These are phyloP conservation scores for Talaromyces sp. DNA, from an alignment of 2,329 filamentous ascomycete species.

Conservation along the genomic window DNA sequence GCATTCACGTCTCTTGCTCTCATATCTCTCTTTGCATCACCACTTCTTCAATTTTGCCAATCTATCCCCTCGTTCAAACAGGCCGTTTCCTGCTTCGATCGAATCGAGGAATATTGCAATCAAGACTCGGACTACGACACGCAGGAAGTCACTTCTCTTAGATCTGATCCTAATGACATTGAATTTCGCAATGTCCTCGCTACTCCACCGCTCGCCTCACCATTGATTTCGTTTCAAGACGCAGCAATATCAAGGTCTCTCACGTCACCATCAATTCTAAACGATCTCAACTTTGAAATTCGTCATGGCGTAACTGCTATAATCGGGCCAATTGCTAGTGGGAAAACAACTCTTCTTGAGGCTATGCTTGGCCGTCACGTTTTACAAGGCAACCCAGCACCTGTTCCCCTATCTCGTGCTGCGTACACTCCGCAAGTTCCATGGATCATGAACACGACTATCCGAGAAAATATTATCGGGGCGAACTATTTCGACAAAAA, in stretches of 20 bases:
- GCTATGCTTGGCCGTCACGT: not conserved
- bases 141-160: too few species aligned
- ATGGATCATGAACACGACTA: conserved; percentile 24
- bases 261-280: not conserved
- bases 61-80: conserved; percentile 28
- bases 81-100: conserved; percentile 32
- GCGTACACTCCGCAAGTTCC: conserved; percentile 34
- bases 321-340: not conserved
- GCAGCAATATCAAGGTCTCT: not conserved
- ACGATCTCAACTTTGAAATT: not conserved
- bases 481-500: conserved; percentile 19
- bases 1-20: conserved; percentile 21
- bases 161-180: not conserved
- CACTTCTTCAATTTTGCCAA: conserved; percentile 17
- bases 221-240: not conserved
- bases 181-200: not conserved
- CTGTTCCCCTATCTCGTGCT: conserved; percentile 17
- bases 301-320: not conserved
- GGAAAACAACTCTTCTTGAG: not conserved
- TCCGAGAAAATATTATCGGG: conserved; percentile 24
- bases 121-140: not conserved
- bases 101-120: conserved; percentile 31
- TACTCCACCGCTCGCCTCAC: not conserved
- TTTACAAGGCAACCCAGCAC: not conserved
- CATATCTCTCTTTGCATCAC: conserved; percentile 18